Conservation (phyloP, 257 asterid species). For the Anisodus tanguticus region DNA sequence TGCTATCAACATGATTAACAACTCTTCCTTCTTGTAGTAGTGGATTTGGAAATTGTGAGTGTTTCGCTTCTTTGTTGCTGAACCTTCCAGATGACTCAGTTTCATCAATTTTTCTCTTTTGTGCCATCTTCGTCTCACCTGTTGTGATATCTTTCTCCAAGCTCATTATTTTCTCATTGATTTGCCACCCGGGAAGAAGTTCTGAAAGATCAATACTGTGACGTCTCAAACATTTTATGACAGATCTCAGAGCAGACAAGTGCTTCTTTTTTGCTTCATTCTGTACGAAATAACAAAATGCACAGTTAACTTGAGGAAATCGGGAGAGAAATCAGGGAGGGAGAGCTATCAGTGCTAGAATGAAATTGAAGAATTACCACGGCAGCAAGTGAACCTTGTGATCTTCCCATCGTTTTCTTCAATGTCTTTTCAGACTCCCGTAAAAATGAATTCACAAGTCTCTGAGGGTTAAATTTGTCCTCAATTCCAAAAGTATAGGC, state of each 20-base stretch:
- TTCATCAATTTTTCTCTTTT: constrained; percentile 65
- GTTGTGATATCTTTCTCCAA: constrained; percentile 60
- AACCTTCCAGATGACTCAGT: constrained; percentile 45
- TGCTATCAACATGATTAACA: constrained; percentile 4
- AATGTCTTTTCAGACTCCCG: constrained; percentile 57
- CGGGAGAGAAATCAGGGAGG: not conserved
- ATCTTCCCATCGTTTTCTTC: constrained; percentile 50
- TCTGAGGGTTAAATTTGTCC: constrained; percentile 58
- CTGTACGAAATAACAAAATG: constrained; percentile 48
- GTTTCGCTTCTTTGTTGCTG: constrained; percentile 59
- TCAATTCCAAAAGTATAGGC: constrained; percentile 66
- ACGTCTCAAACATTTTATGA: constrained; percentile 58
- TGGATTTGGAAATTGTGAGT: constrained; percentile 45
- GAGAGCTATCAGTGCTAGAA: constrained; percentile 5
- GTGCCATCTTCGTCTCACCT: constrained; percentile 40
- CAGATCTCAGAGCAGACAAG: constrained; percentile 56
- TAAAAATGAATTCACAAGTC: constrained; percentile 60
- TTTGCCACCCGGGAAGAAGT: constrained; percentile 80
- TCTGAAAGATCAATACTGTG: constrained; percentile 63
- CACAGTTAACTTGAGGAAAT: constrained; percentile 27
- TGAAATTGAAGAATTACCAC: constrained; percentile 44
- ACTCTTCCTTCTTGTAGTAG: constrained; percentile 45
- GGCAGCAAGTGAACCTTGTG: constrained; percentile 50
- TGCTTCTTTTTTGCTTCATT: constrained; percentile 68
- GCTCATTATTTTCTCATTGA: constrained; percentile 53